Evolutionary conservation across 1,284 basidiomycete species (phyloP), one percentile per base, ranked within the genome.

Genomic region (Cutaneotrichosporon mucoides): DNA sequence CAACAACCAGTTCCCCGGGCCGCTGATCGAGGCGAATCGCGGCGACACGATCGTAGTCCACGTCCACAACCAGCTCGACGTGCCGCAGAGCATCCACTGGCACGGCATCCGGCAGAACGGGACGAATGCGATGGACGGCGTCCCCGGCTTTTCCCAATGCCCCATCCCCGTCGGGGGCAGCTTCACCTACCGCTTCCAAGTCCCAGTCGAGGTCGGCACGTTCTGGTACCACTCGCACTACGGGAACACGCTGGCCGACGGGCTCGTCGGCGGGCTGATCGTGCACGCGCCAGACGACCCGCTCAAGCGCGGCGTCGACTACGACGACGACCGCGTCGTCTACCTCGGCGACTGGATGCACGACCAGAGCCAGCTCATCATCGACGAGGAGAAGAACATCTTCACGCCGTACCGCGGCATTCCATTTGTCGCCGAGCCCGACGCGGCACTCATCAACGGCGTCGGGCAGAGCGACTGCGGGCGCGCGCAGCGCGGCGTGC

Each of bases 91-190:
- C 12, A 62, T 73, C 35, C 70, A 73, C 55, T 73, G 71, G 71
- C 71, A 73, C 48, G 71, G 71, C 13, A 66, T 73, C 38, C 46
- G 50, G 9, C 68, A 71, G 59, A 68, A 69, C 44, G 66, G 66
- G 10, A 60, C 69, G 12, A 55, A 56, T 9, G 52, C 40, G 38
- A 68, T 69, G 66, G 71, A 73, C 59, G 71, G 71, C 37, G 66
- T 68, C 11, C 68, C 71, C 4, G 71, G 71, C 15, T 42, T 73
- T 33, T 63, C 70, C 2, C 79, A 72, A 67, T 85, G 84, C 64
- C 83, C 83, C 2, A 83, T 85, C 59, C 76, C 79, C 2, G 72
- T 81, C 0, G 76, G 77, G 0, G 66, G 76, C 13, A 76, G 75
- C 6, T 85, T 83, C 74, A 75, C 80, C 24, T 85, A 85, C 76